A percentile compares a stretch with the other conserved stretches of the same genome.
Conservation (phyloP, 345 rosid genomes). For the Stellera chamaejasme region DNA sequence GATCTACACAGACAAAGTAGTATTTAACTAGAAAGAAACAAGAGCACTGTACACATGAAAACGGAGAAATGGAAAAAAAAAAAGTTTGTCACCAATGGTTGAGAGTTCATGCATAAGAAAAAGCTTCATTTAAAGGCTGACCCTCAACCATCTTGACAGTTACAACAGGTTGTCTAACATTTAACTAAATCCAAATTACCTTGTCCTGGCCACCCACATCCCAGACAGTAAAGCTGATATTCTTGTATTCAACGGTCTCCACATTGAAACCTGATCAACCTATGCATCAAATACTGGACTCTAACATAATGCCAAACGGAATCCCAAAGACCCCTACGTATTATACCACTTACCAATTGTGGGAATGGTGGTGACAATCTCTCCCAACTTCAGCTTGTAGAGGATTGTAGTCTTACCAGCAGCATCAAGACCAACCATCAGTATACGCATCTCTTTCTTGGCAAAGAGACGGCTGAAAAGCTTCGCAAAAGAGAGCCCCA, state of each 20-base stretch:
- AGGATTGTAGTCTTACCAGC: constrained; percentile 79
- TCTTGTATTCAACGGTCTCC: constrained; percentile 63
- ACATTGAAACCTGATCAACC: constrained; percentile 40
- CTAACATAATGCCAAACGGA: not conserved
- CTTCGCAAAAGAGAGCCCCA: constrained; percentile 65
- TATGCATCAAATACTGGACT: not conserved
- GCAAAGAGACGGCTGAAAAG: constrained; percentile 67
- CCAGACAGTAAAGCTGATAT: constrained; percentile 66
- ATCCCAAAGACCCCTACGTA: not conserved
- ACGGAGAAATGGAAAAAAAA: too few relatives aligned
- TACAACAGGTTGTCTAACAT: too few relatives aligned
- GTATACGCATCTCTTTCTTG: constrained; percentile 71
- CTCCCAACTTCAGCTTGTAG: constrained; percentile 76
- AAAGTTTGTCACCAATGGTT: too few relatives aligned
- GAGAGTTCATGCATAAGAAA: too few relatives aligned
- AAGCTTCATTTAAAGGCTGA: too few relatives aligned
- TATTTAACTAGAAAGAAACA: too few relatives aligned
- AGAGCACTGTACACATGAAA: too few relatives aligned
- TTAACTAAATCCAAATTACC: constrained; percentile 17
- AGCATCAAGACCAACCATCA: constrained; percentile 82
- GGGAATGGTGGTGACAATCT: constrained; percentile 72
- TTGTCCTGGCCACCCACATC: constrained; percentile 71
- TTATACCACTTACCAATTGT: constrained; percentile 46
- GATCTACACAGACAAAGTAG: too few relatives aligned
- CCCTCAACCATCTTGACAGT: too few relatives aligned